Percentiles rank a stretch among this genome's conserved stretches.
Conservation (phyloP, 2,329 filamentous ascomycete species). For the Pseudogymnoascus sp. region DNA sequence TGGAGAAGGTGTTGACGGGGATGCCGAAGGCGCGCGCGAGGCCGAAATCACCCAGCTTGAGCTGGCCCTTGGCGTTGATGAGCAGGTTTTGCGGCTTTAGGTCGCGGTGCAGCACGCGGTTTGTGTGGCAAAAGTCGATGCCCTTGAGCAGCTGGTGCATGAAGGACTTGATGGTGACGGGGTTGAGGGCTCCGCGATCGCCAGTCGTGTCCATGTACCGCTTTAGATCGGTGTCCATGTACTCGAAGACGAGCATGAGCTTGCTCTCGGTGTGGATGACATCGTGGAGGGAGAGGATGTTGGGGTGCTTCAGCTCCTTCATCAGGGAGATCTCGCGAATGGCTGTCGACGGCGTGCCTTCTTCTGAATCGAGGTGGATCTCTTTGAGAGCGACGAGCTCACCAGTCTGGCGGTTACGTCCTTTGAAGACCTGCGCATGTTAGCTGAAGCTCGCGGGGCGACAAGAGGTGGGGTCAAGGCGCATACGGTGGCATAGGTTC, state of each 20-base stretch:
- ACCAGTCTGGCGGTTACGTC: constrained; percentile 91
- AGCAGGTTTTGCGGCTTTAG: constrained; percentile 94
- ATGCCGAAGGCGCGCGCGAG: constrained; percentile 93
- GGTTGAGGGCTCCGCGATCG: constrained; percentile 82
- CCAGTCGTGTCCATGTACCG: constrained; percentile 96
- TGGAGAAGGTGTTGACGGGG: constrained; percentile 95
- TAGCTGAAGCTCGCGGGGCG: constrained; percentile 18
- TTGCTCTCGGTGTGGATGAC: constrained; percentile 99
- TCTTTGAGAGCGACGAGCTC: constrained; percentile 96
- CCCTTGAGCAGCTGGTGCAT: constrained; percentile 96
- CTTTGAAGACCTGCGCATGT: constrained; percentile 79
- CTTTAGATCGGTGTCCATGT: constrained; percentile 97
- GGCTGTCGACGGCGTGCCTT: constrained; percentile 92
- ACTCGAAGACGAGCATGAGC: constrained; percentile 98
- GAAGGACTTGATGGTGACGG: constrained; percentile 91
- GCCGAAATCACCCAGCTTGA: constrained; percentile 93
- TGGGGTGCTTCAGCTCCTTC: constrained; percentile 99
- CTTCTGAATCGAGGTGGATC: constrained; percentile 96
- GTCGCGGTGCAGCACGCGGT: constrained; percentile 89
- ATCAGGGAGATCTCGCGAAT: constrained; percentile 98
- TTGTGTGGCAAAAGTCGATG: constrained; percentile 97
- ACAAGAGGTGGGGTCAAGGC: neutral
- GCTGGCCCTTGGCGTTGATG: constrained; percentile 82
- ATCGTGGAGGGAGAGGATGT: constrained; percentile 94
- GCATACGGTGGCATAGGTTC: constrained; percentile 89